Base-by-base conservation (phyloP, 139 green algal genomes). In the Chlamydomonas sp. region DNA sequence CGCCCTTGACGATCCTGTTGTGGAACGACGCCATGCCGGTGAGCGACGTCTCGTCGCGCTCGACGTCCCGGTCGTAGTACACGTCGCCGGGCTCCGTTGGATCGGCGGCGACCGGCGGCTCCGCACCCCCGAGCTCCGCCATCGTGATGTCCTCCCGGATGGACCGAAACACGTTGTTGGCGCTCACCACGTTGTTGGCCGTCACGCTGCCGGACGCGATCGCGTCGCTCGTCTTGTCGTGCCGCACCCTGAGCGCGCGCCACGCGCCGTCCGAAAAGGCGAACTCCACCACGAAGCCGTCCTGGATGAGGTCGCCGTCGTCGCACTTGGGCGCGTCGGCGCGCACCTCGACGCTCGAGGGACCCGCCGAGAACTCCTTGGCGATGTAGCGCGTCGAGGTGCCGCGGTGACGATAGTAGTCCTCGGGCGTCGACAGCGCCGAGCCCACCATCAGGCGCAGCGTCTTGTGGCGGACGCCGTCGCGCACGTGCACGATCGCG, bases 201-300 rank as follows among this genome's bases (percentile, higher is more conserved):
- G 20, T 28, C n/a, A n/a, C n/a, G n/a, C n/a, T n/a, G n/a, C n/a
- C n/a, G n/a, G n/a, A n/a, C n/a, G n/a, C n/a, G n/a, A n/a, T n/a
- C n/a, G n/a, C n/a, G n/a, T n/a, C n/a, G 10, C 5, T n/a, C 24
- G n/a, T 33, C 60, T 68, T 68, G 60, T 68, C 60, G 31, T 26
- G 5, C 6, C 60, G 60, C 30, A 68, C 60, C 10, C 60, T 28
- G 31, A 68, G 39, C 10, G 54, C 10, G 6, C 16, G 10, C 8
- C 30, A 64, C 22, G 16, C 16, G 6, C 8, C 8, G 54, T 30
- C 22, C 22, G 30, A 20, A 30, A 34, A 68, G 34, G 10, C 8
- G 34, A 68, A 68, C 60, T 68, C 60, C 6, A 68, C 60, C 8
- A 68, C 26, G 10, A 30, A 34, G 26, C 60, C 60, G 60, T 48